Conservation (phyloP, 2,329 filamentous ascomycete species). For the Calonectria montana region DNA sequence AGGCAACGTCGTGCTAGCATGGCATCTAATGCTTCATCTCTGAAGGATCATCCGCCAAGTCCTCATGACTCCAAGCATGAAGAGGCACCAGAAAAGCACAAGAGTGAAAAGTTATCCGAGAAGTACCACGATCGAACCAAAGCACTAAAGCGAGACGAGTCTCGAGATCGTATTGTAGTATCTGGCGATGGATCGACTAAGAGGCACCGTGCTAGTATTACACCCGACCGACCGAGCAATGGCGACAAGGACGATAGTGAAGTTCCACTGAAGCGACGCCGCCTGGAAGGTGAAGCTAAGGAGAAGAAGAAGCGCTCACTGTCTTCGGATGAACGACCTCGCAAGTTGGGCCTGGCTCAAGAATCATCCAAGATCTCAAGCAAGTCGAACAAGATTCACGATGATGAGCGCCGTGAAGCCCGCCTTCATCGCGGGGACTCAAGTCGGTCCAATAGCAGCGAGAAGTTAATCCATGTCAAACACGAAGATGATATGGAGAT, state of each 20-base stretch:
- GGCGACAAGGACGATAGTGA: constrained; percentile 66
- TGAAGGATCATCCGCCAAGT: constrained; percentile 63
- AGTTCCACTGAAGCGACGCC: constrained; percentile 65
- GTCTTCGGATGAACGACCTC: constrained; percentile 59
- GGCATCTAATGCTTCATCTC: constrained; percentile 64
- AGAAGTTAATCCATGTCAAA: constrained; percentile 67
- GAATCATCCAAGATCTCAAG: constrained; percentile 51
- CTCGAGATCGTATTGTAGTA: constrained; percentile 64
- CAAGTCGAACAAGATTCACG: constrained; percentile 53
- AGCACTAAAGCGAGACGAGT: constrained; percentile 70
- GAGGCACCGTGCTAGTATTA: constrained; percentile 68
- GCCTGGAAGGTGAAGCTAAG: constrained; percentile 64
- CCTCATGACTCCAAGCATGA: constrained; percentile 63
- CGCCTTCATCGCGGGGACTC: constrained; percentile 56
- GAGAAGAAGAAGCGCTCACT: constrained; percentile 60
- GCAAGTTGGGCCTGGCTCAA: constrained; percentile 55
- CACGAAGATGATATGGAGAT: constrained; percentile 70
- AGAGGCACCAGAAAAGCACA: constrained; percentile 60
- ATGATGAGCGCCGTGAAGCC: constrained; percentile 53
- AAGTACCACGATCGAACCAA: constrained; percentile 71
- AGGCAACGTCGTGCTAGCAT: constrained; percentile 70
- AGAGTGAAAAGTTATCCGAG: constrained; percentile 54
- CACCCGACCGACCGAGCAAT: constrained; percentile 64
- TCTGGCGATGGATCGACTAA: constrained; percentile 66
- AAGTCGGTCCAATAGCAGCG: constrained; percentile 53